Percentiles rank a stretch among this genome's conserved stretches.
phyloP scores from a whole-genome alignment of 257 asterid genomes.

The Petrea volubilis region DNA sequence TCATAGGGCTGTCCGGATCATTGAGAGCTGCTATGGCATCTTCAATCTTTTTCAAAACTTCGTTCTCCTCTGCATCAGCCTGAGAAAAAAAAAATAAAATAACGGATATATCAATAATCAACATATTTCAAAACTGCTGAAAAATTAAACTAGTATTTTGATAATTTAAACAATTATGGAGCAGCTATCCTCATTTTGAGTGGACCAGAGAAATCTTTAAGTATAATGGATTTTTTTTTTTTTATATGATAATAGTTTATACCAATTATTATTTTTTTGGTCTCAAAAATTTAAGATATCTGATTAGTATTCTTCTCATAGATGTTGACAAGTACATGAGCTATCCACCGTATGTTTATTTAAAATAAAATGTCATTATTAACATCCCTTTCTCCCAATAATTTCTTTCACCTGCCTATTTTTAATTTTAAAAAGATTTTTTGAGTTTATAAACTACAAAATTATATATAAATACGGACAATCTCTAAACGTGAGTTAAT shows the following conservation, averaged over 20 bases:
- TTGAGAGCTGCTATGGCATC: constrained; percentile 63
- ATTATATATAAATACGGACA: too few relatives aligned
- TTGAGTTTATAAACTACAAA: not conserved
- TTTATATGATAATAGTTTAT: constrained; percentile 3
- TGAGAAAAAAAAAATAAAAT: constrained; percentile 15
- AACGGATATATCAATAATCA: not conserved
- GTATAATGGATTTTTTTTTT: not conserved
- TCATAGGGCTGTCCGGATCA: constrained; percentile 69
- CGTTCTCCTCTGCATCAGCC: constrained; percentile 76
- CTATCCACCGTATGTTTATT: constrained; percentile 7
- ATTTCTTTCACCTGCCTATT: not conserved
- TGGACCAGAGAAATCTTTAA: constrained; percentile 26
- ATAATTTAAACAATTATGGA: not conserved
- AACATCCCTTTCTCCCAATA: not conserved
- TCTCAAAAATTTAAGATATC: not conserved
- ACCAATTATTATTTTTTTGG: not conserved
- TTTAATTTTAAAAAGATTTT: not conserved
- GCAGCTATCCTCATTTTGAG: not conserved
- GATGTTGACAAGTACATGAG: not conserved
- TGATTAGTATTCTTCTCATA: not conserved
- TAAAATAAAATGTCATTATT: not conserved
- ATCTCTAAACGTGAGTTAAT: not conserved
- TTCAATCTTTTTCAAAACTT: constrained; percentile 55
- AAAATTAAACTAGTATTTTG: not conserved
- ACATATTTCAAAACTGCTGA: constrained; percentile 11